Conservation (phyloP, 495 filamentous ascomycete species). For the Parathielavia hyrcaniae region DNA sequence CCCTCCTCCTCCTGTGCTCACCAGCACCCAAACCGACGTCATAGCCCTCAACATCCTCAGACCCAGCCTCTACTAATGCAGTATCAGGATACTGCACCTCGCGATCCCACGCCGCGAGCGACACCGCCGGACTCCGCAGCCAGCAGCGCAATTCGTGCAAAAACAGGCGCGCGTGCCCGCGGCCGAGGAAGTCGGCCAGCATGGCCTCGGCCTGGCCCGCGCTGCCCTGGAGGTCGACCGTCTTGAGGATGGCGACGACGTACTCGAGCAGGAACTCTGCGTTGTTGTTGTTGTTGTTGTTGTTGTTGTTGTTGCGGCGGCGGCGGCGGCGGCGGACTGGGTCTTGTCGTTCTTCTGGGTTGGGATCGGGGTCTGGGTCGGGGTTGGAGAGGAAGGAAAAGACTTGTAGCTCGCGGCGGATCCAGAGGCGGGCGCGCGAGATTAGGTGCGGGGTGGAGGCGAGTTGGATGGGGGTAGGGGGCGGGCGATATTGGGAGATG, state of each 20-base stretch:
- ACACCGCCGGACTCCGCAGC: slow-evolving; percentile 69
- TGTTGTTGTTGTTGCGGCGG: slow-evolving; percentile 28
- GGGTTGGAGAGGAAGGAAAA: slow-evolving; percentile 61
- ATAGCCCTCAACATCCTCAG: no score
- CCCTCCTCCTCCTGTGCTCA: no score
- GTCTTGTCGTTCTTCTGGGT: neutral
- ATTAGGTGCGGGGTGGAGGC: slow-evolving; percentile 57
- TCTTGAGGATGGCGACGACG: slow-evolving; percentile 79
- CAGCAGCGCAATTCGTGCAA: slow-evolving; percentile 77
- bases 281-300: slow-evolving; percentile 49
- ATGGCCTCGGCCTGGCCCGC: slow-evolving; percentile 76
- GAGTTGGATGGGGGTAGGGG: slow-evolving; percentile 66
- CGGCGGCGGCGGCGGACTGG: neutral
- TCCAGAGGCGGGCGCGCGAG: slow-evolving; percentile 78
- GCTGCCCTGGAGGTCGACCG: slow-evolving; percentile 81
- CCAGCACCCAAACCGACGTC: no score
- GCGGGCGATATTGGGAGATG: slow-evolving; percentile 64
- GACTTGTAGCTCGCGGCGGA: slow-evolving; percentile 80
- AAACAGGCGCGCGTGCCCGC: slow-evolving; percentile 71
- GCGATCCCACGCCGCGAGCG: slow-evolving; percentile 71
- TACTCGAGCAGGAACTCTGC: slow-evolving; percentile 89
- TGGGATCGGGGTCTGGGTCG: slow-evolving; percentile 8
- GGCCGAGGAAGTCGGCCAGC: slow-evolving; percentile 77
- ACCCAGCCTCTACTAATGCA: no score
- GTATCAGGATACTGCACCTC: slow-evolving; percentile 61